Percentiles rank a stretch among this genome's conserved stretches.
Conservation (phyloP, 1,139 yeast genomes). For the Keqinozyma sinolaborantium region DNA sequence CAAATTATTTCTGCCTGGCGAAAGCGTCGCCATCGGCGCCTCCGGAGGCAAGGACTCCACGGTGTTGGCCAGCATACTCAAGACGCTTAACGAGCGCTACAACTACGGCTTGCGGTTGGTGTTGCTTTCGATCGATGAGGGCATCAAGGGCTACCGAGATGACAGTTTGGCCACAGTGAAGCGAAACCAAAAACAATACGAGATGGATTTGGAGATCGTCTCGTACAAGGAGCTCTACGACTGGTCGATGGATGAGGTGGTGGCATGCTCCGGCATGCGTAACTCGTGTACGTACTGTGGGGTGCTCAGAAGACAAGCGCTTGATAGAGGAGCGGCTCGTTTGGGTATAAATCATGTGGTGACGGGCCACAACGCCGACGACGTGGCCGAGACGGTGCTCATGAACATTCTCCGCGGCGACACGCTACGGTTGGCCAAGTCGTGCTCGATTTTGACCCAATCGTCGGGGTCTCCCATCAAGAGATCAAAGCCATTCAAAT, state of each 20-base stretch:
- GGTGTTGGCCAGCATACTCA: slow-evolving; percentile 84
- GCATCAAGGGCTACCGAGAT: slow-evolving; percentile 95
- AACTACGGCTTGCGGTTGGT: slow-evolving; percentile 82
- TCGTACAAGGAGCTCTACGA: slow-evolving; percentile 84
- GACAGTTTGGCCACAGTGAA: slow-evolving; percentile 96
- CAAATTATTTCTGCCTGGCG: slow-evolving; percentile 73
- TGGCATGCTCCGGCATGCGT: slow-evolving; percentile 89
- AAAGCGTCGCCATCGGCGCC: slow-evolving; percentile 93
- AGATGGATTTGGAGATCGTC: slow-evolving; percentile 84
- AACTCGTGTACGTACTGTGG: slow-evolving; percentile 98
- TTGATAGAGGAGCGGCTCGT: slow-evolving; percentile 94
- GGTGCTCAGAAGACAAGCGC: slow-evolving; percentile 91
- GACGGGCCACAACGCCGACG: slow-evolving; percentile 99
- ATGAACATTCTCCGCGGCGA: slow-evolving; percentile 97
- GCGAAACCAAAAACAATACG: slow-evolving; percentile 84
- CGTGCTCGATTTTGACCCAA: slow-evolving; percentile 85
- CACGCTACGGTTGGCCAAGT: slow-evolving; percentile 83
- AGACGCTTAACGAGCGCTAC: slow-evolving; percentile 82
- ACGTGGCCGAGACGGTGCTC: slow-evolving; percentile 96
- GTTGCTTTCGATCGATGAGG: slow-evolving; percentile 89
- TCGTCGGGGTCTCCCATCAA: slow-evolving; percentile 77
- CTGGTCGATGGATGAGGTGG: slow-evolving; percentile 99
- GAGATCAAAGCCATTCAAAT: slow-evolving; percentile 94
- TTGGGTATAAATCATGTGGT: slow-evolving; percentile 86
- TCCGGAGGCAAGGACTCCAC: slow-evolving; percentile 99